Evolutionary conservation across 306 rosid genomes (phyloP).

Genomic region (Echinosophora koreensis): DNA sequence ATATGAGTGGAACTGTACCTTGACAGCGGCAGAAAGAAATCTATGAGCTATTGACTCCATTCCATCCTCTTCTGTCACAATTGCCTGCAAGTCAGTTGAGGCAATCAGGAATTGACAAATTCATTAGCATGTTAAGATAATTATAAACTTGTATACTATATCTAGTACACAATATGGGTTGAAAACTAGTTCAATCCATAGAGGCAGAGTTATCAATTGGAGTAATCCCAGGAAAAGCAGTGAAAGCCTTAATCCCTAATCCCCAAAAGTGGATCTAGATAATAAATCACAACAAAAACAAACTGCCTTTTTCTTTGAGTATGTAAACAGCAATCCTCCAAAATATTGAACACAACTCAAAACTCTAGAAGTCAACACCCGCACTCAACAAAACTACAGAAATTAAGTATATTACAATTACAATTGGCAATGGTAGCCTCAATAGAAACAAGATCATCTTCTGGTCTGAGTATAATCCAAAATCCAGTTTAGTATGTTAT

Average conservation of each 20-base stretch:
- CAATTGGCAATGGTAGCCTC: conserved; percentile 9
- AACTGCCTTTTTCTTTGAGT: conserved; percentile 6
- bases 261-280: conserved; percentile 10
- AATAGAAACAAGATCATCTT: conserved; percentile 15
- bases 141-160: conserved; percentile 18
- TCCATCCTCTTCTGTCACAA: conserved; percentile 94
- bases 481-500: conserved; percentile 18
- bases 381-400: conserved; percentile 15
- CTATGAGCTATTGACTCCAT: conserved; percentile 99
- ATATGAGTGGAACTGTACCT: conserved; percentile 59
- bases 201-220: conserved; percentile 22
- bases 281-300: conserved; percentile 37
- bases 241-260: conserved; percentile 4
- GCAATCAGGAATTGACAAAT: conserved; percentile 43
- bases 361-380: conserved; percentile 10
- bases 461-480: not conserved
- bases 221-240: conserved; percentile 8
- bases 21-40: conserved; percentile 96
- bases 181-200: conserved; percentile 24
- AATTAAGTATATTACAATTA: conserved; percentile 7
- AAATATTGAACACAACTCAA: conserved; percentile 34
- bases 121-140: conserved; percentile 33
- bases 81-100: conserved; percentile 69
- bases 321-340: conserved; percentile 25
- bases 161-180: conserved; percentile 27